Conservation (phyloP, 2,329 filamentous ascomycete genomes). For the Thelonectria rubi region DNA sequence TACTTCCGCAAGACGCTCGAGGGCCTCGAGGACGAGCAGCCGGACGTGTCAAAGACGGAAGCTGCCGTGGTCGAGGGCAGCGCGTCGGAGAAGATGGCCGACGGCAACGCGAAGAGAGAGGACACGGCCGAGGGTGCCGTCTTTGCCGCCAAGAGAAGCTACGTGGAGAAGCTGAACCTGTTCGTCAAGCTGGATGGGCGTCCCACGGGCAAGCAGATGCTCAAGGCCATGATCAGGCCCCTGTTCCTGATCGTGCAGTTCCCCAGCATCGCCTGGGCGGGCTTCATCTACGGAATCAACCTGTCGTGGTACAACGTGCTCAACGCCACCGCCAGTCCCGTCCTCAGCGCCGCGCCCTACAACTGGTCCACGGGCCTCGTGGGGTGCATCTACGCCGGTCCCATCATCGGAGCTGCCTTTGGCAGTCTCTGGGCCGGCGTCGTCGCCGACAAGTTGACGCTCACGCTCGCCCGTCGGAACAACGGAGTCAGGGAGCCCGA, state of each 20-base stretch:
- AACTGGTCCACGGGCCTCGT: slow-evolving; percentile 46
- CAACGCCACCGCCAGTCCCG: slow-evolving; percentile 46
- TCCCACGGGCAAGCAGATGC: slow-evolving; percentile 21
- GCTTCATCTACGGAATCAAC: slow-evolving; percentile 47
- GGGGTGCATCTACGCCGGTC: slow-evolving; percentile 45
- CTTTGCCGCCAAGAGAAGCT: neutral
- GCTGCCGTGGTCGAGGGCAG: neutral
- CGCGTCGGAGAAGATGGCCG: neutral
- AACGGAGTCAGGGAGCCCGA: slow-evolving; percentile 48
- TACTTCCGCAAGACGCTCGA: slow-evolving; percentile 53
- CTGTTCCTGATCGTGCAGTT: slow-evolving; percentile 42
- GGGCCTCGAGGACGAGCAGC: slow-evolving; percentile 24
- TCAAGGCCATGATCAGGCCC: slow-evolving; percentile 1
- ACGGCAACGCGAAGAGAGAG: neutral
- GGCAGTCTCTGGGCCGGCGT: slow-evolving; percentile 39
- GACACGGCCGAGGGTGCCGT: neutral
- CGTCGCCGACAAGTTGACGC: slow-evolving; percentile 45
- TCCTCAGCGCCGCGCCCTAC: slow-evolving; percentile 47
- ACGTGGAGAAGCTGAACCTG: neutral
- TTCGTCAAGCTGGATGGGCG: slow-evolving; percentile 12
- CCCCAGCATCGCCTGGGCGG: slow-evolving; percentile 46
- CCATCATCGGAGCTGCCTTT: slow-evolving; percentile 40
- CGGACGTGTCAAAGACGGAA: neutral
- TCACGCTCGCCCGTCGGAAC: slow-evolving; percentile 47
- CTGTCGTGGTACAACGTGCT: slow-evolving; percentile 49